Evolutionary conservation across 768 basidiomycete species (phyloP), one percentile per base, ranked within the genome.

Genomic region (Ramaria sp.): DNA sequence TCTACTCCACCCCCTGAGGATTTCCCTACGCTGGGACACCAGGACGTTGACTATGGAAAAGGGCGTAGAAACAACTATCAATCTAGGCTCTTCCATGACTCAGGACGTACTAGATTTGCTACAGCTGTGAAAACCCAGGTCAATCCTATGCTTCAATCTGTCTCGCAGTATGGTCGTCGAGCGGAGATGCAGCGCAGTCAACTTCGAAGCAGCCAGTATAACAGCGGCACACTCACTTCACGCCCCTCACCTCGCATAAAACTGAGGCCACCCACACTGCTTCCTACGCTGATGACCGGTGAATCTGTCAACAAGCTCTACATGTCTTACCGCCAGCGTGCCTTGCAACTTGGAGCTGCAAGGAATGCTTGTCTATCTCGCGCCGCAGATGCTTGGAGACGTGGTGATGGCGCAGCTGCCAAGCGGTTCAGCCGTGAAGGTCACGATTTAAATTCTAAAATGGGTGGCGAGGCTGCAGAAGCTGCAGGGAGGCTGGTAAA

Each of bases 351-450:
- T 22, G 96, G 95, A 48, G 88, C 91, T 1, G 90, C 90, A 30
- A 76, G 96, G 36, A 98, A 98, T 61, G 91, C 91, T 15, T 96
- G 90, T 66, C 75, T 99, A 25, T 90, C 90, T 1, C 81, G 92
- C 42, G 96, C 96, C 12, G 95, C 96, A 2, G 93, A 96, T 62
- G 92, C 94, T 3, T 99, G 92, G 89, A 77, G 90, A 52, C 78
- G 91, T 1, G 94, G 95, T 1, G 96, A 99, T 61, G 95, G 95
- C 2, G 92, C 94, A 0, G 86, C 88, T 0, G 96, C 96, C 36
- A 96, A 97, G 69, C 75, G 91, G 45, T 98, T 95, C 70, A 89
- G 86, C 58, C 74, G 89, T 39, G 94, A 98, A 63, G 96, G 93
- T 1, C 89, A 95, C 61, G 91, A 95, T 39, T 71, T 96, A 56